These are phyloP conservation scores for Scedosporium aurantiacum DNA, from an alignment of 2,329 filamentous ascomycete species.

Conservation along the genomic window DNA sequence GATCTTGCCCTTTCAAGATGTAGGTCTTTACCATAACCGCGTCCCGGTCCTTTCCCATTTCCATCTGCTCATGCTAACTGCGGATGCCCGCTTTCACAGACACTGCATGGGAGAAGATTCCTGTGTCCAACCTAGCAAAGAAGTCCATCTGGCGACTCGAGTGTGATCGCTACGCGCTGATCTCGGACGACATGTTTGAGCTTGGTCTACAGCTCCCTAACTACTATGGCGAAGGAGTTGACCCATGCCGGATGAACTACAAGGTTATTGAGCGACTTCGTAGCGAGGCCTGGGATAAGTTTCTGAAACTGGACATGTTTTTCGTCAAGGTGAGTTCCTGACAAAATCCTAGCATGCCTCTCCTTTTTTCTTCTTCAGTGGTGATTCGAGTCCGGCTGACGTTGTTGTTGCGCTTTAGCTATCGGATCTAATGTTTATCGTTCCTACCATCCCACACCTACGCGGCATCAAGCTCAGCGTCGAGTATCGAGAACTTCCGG, in stretches of 20 bases:
- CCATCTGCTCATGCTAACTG: neutral
- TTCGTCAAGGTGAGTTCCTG: conserved; percentile 47
- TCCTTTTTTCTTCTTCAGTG: neutral
- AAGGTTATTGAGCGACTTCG: conserved; percentile 34
- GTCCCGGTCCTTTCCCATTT: too few species aligned
- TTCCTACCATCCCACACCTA: conserved; percentile 48
- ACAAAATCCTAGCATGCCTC: neutral
- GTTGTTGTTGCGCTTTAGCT: conserved; percentile 27
- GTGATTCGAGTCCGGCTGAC: neutral
- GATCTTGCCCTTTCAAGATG: conserved; percentile 49
- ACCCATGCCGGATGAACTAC: conserved; percentile 32
- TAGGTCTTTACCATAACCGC: conserved; percentile 27
- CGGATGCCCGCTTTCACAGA: conserved; percentile 25
- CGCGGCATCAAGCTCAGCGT: conserved; percentile 43
- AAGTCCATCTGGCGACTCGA: conserved; percentile 48
- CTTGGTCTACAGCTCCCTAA: conserved; percentile 41
- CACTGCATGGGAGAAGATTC: conserved; percentile 45
- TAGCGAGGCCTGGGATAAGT: conserved; percentile 38
- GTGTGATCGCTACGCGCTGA: conserved; percentile 44
- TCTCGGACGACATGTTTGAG: conserved; percentile 36
- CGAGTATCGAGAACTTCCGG: conserved; percentile 48
- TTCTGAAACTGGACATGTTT: conserved; percentile 50
- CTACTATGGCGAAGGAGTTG: conserved; percentile 35
- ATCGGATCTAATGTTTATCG: conserved; percentile 49
- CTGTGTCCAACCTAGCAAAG: conserved; percentile 44